Evolutionary conservation across 2,329 filamentous ascomycete species (phyloP).

Genomic region (Cladosporium sp.): DNA sequence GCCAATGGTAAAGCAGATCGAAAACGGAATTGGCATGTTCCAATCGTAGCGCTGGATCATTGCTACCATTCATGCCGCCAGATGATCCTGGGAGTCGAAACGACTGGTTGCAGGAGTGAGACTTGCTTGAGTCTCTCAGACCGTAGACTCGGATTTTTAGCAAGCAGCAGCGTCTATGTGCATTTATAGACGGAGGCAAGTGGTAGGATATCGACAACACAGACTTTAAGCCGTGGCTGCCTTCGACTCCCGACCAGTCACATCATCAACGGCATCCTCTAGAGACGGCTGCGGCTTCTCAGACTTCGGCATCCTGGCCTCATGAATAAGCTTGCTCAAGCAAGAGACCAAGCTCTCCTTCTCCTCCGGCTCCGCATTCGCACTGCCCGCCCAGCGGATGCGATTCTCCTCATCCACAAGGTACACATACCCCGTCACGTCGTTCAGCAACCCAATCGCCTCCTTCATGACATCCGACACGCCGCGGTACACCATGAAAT

Average conservation of each 20-base stretch:
- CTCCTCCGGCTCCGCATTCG: slow-evolving; percentile 59
- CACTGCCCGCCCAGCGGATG: slow-evolving; percentile 92
- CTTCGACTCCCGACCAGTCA: slow-evolving; percentile 1
- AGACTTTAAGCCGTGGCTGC: not conserved
- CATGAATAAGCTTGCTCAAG: slow-evolving; percentile 55
- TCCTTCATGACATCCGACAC: slow-evolving; percentile 52
- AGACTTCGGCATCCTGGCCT: slow-evolving; percentile 37
- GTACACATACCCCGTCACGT: slow-evolving; percentile 90
- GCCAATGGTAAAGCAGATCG: too few relatives aligned
- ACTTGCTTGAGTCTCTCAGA: too few relatives aligned
- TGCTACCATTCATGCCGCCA: too few relatives aligned
- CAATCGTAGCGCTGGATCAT: too few relatives aligned
- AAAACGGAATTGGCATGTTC: too few relatives aligned
- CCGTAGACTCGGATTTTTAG: too few relatives aligned
- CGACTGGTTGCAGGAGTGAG: too few relatives aligned
- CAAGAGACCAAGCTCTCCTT: slow-evolving; percentile 60
- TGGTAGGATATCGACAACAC: too few relatives aligned
- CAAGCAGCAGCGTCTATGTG: too few relatives aligned
- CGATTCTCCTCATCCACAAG: slow-evolving; percentile 79
- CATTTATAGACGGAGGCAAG: too few relatives aligned
- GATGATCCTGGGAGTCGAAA: too few relatives aligned
- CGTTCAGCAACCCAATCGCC: slow-evolving; percentile 67
- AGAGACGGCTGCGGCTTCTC: slow-evolving; percentile 36
- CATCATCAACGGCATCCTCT: slow-evolving; percentile 24
- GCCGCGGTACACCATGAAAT: slow-evolving; percentile 55